Percentiles rank a stretch among this genome's conserved stretches.
These are phyloP conservation scores for Rutstroemia sp. DNA, from an alignment of 2,329 filamentous ascomycete genomes.

Conservation along the genomic window DNA sequence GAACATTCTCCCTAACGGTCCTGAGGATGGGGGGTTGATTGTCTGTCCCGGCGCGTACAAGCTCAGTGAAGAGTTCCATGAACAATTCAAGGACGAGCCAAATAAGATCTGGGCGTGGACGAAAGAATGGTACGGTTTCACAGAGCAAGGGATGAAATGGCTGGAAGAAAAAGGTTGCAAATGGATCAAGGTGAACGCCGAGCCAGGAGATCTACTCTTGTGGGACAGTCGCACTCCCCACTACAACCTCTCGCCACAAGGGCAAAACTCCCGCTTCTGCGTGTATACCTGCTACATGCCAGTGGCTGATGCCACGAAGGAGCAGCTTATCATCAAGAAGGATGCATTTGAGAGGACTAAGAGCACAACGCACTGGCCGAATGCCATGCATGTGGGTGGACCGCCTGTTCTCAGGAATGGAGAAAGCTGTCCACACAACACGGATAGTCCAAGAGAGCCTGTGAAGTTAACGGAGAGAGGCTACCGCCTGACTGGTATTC, in stretches of 20 bases:
- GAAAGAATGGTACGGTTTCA: slow-evolving; percentile 28
- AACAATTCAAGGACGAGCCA: neutral
- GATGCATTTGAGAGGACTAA: slow-evolving; percentile 23
- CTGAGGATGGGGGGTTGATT: slow-evolving; percentile 29
- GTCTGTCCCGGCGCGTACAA: slow-evolving; percentile 25
- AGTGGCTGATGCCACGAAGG: slow-evolving; percentile 26
- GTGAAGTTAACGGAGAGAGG: too few species aligned
- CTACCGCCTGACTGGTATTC: too few species aligned
- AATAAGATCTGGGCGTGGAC: neutral
- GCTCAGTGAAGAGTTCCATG: slow-evolving; percentile 24
- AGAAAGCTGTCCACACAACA: too few species aligned
- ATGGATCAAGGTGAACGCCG: slow-evolving; percentile 30
- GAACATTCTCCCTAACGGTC: slow-evolving; percentile 29
- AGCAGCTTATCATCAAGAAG: slow-evolving; percentile 23
- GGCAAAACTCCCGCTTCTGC: slow-evolving; percentile 30
- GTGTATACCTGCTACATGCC: slow-evolving; percentile 35
- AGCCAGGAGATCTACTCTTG: slow-evolving; percentile 32
- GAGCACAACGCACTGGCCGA: slow-evolving; percentile 29
- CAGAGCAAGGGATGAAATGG: slow-evolving; percentile 28
- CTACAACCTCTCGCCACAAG: slow-evolving; percentile 7
- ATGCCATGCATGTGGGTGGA: too few species aligned
- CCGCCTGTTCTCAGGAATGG: too few species aligned
- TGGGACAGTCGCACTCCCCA: slow-evolving; percentile 28
- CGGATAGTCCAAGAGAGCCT: too few species aligned
- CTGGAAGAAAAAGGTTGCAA: slow-evolving; percentile 26